These are phyloP conservation scores for Suillus plorans DNA, from an alignment of 768 basidiomycete species.

Conservation along the genomic window DNA sequence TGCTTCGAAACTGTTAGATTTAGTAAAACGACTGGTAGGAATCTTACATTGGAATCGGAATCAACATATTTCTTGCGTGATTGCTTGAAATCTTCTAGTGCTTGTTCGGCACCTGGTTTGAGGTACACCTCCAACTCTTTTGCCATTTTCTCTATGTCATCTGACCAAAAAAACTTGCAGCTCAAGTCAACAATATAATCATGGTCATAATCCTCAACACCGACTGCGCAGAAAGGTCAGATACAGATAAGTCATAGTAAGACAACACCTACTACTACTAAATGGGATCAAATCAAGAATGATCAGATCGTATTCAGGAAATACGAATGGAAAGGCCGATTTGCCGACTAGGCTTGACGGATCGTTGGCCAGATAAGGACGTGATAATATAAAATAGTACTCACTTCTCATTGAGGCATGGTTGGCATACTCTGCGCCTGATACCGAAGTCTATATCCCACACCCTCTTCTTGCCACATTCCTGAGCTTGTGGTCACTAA, in stretches of 20 bases:
- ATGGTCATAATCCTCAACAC: constrained; percentile 26
- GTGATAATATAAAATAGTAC: not conserved
- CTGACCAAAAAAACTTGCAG: constrained; percentile 34
- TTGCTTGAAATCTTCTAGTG: constrained; percentile 24
- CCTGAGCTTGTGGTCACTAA: constrained; percentile 6
- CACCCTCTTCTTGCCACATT: constrained; percentile 13
- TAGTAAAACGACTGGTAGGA: not conserved
- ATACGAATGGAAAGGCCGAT: constrained; percentile 14
- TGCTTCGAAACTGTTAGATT: not conserved
- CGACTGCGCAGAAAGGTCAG: constrained; percentile 20
- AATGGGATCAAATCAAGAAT: constrained; percentile 33
- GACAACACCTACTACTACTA: constrained; percentile 27
- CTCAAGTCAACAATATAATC: not conserved
- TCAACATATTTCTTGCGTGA: constrained; percentile 16
- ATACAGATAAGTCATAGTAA: not conserved
- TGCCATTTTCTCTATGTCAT: constrained; percentile 29
- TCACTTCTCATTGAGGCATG: constrained; percentile 16
- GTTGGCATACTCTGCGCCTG: constrained; percentile 13
- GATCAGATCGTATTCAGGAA: constrained; percentile 23
- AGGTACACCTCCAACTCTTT: constrained; percentile 14
- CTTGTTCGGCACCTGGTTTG: constrained; percentile 23
- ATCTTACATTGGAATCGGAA: not conserved
- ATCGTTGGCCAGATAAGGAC: constrained; percentile 16
- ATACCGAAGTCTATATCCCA: constrained; percentile 19
- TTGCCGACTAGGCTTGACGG: constrained; percentile 8